phyloP scores from a whole-genome alignment of 2,329 filamentous ascomycete species.

The Davidsoniella virescens region DNA sequence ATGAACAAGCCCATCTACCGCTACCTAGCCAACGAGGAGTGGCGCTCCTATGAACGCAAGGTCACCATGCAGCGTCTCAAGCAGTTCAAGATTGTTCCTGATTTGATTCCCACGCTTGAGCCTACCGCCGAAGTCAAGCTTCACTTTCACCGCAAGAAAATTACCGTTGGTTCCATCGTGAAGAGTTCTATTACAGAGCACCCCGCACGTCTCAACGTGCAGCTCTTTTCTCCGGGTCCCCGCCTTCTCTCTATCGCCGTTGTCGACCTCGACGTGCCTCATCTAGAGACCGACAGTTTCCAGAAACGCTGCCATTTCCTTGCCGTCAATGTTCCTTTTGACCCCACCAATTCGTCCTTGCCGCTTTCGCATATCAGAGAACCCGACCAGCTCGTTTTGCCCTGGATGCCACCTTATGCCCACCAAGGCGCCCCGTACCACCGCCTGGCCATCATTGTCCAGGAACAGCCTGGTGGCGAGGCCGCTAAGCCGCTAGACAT shows the following conservation, averaged over 20 bases:
- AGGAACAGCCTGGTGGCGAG: constrained; percentile 56
- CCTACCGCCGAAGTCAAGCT: constrained; percentile 67
- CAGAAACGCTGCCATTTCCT: constrained; percentile 74
- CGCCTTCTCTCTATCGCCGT: constrained; percentile 73
- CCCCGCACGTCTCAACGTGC: constrained; percentile 61
- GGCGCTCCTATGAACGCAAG: constrained; percentile 66
- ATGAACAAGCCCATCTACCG: constrained; percentile 96
- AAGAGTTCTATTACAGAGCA: constrained; percentile 57
- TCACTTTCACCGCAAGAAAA: constrained; percentile 54
- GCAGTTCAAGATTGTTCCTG: constrained; percentile 76
- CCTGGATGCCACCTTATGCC: constrained; percentile 74
- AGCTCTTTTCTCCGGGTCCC: constrained; percentile 68
- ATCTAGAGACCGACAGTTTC: constrained; percentile 59
- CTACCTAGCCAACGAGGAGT: constrained; percentile 71
- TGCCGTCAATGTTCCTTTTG: constrained; percentile 46
- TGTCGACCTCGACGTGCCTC: constrained; percentile 80
- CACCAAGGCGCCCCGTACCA: constrained; percentile 89
- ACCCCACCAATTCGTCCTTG: constrained; percentile 39
- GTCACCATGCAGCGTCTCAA: constrained; percentile 71
- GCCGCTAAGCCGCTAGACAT: constrained; percentile 33
- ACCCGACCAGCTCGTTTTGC: constrained; percentile 50
- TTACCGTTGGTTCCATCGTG: constrained; percentile 65
- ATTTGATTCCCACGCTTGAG: constrained; percentile 67
- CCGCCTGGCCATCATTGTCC: constrained; percentile 65
- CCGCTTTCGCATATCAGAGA: constrained; percentile 46